These are phyloP conservation scores for Monilinia vaccinii-corymbosi DNA, from an alignment of 2,329 filamentous ascomycete species.

Conservation along the genomic window DNA sequence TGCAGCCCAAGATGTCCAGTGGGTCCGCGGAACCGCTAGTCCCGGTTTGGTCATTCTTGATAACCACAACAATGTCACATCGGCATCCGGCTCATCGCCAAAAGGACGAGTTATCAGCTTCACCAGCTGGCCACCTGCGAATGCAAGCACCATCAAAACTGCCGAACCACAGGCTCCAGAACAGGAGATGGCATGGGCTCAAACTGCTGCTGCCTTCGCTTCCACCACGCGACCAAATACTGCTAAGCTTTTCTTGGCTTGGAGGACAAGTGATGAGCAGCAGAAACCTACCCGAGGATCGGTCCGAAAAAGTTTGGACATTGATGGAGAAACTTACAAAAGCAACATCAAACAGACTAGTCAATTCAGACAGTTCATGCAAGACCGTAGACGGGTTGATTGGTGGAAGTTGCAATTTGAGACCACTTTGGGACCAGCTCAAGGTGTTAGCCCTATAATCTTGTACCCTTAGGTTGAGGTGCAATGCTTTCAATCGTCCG, in stretches of 20 bases:
- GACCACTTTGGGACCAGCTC: background rate
- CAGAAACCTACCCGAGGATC: background rate
- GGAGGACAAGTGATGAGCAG: background rate
- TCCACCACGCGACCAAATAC: background rate
- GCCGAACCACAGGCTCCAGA: background rate
- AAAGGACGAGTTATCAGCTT: background rate
- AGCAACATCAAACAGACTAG: background rate
- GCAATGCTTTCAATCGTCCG: no score
- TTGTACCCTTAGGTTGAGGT: background rate
- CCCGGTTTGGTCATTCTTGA: background rate
- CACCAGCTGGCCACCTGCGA: background rate
- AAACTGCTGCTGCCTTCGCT: background rate
- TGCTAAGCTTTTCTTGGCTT: background rate
- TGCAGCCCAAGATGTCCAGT: background rate
- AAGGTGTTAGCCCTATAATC: background rate
- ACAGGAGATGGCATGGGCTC: background rate
- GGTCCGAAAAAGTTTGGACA: background rate
- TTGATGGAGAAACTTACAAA: background rate
- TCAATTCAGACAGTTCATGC: background rate
- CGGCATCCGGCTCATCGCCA: background rate
- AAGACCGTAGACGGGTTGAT: background rate
- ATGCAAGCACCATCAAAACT: background rate
- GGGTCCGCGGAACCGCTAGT: background rate
- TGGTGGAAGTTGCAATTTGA: slow-evolving; percentile 1
- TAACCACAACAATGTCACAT: background rate